phyloP scores from a whole-genome alignment of 371 early-diverging fungal species.

The Zychaea mexicana region DNA sequence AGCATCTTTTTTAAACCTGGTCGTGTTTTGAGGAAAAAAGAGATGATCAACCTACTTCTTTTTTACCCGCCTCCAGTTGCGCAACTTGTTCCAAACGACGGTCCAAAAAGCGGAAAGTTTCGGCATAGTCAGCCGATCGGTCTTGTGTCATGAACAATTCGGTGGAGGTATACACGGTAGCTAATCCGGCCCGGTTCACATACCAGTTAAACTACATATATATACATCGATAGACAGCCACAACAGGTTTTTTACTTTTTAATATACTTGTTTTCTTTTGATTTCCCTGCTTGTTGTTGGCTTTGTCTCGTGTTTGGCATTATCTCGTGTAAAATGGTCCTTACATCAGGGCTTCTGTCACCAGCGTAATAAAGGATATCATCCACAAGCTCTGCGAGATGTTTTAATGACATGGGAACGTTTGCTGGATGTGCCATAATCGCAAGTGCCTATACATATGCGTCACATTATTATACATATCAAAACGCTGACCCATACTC shows the following conservation, averaged over 20 bases:
- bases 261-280: too few relatives aligned
- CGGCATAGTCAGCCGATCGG: conserved; percentile 66
- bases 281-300: too few relatives aligned
- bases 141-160: conserved; percentile 93
- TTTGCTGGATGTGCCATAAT: conserved; percentile 80
- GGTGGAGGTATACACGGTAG: conserved; percentile 81
- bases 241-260: too few relatives aligned
- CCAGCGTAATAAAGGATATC: conserved; percentile 91
- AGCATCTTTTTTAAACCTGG: too few relatives aligned
- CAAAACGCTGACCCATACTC: background rate
- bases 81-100: conserved; percentile 75
- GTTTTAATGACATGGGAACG: conserved; percentile 65
- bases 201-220: conserved; percentile 82
- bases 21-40: too few relatives aligned
- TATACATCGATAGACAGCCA: conserved; percentile 4
- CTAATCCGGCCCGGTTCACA: conserved; percentile 77
- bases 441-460: conserved; percentile 66
- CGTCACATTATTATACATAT: background rate
- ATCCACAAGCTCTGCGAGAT: conserved; percentile 75
- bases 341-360: conserved; percentile 80
- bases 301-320: too few relatives aligned
- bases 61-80: conserved; percentile 56
- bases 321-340: too few relatives aligned
- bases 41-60: conserved; percentile 51
- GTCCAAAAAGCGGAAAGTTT: conserved; percentile 78